Percentiles rank a stretch among this genome's conserved stretches.
These are phyloP conservation scores for Colletotrichum viniferum DNA, from an alignment of 2,329 filamentous ascomycete genomes.

Conservation along the genomic window DNA sequence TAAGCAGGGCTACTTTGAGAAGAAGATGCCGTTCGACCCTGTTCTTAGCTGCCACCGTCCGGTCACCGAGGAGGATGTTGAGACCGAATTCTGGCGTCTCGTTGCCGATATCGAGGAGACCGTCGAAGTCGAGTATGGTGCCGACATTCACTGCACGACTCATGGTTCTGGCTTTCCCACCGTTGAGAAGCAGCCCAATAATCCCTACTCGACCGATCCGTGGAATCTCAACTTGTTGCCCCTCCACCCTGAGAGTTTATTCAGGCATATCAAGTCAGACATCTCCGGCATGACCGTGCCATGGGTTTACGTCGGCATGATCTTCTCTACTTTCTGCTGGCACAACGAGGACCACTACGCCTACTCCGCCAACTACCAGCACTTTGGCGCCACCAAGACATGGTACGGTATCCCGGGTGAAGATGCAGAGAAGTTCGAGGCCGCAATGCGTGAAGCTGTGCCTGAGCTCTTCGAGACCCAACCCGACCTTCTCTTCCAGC, in stretches of 20 bases:
- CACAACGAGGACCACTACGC: constrained; percentile 98
- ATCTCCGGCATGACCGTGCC: constrained; percentile 99
- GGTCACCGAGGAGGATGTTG: constrained; percentile 93
- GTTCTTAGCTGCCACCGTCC: constrained; percentile 79
- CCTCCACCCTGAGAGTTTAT: constrained; percentile 87
- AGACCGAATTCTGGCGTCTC: constrained; percentile 94
- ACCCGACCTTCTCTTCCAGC: constrained; percentile 92
- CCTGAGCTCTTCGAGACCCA: constrained; percentile 97
- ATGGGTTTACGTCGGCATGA: constrained; percentile 99
- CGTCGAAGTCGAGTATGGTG: constrained; percentile 96
- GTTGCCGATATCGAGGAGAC: constrained; percentile 94
- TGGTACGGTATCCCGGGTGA: constrained; percentile 98
- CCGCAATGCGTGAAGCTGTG: constrained; percentile 92
- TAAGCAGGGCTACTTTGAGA: constrained; percentile 91
- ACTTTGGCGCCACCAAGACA: constrained; percentile 97
- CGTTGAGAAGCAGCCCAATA: constrained; percentile 85
- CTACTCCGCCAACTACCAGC: constrained; percentile 97
- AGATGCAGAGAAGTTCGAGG: constrained; percentile 93
- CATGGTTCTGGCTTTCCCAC: constrained; percentile 98
- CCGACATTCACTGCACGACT: constrained; percentile 97
- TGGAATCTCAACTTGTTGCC: constrained; percentile 97
- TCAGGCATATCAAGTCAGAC: constrained; percentile 96
- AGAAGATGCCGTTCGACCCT: constrained; percentile 87
- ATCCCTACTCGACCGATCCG: constrained; percentile 85
- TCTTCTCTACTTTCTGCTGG: constrained; percentile 99